Evolutionary conservation across 2,329 filamentous ascomycete species (phyloP), one percentile per base, ranked within the genome.

Genomic region (Fusarium sp.): DNA sequence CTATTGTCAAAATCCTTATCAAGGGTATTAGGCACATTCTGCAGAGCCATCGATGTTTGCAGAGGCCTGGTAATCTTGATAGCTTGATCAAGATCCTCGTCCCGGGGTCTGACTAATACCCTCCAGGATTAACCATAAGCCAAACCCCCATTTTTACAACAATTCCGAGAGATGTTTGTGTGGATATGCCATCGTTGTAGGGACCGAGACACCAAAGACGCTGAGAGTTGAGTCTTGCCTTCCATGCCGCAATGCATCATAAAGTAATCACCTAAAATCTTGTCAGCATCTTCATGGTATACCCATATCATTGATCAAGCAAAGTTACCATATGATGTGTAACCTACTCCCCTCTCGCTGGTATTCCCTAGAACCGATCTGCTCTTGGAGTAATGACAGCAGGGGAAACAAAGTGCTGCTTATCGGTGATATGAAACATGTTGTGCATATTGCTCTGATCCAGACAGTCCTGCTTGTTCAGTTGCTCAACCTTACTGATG

Each of bases 21-120:
- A n/a, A n/a, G n/a, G n/a, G n/a, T n/a, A n/a, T n/a, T n/a, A 0
- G 65, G 65, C 0, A 68, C 65, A 15, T 68, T 68, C 13, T 68
- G 65, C 1, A 68, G 19, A 0, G 66, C 59, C 65, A 68, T 68
- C 3, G 62, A 58, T 7, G 61, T 57, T 3, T 62, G 37, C 10
- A 68, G 59, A 0, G 65, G 65, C 4, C 65, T 33, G 10, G 68
- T 68, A 1, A 66, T 62, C 35, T 68, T 65, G 6, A 68, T 48
- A 4, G 61, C 61, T 4, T 66, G 52, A 14, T 66, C 55, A 4
- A 68, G 55, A 9, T 68, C 63, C 5, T 68, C 57, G 0, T 68
- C 65, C 8, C 45, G 48, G 1, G 65, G 66, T 6, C 68, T 1
- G 59, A 66, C 11, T 68, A 59, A 7, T 52, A 58, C 2, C 52